Evolutionary conservation across 805 yeast genomes (phyloP), one percentile per base, ranked within the genome.

Genomic region (Kodamaea kaohsiungensis): DNA sequence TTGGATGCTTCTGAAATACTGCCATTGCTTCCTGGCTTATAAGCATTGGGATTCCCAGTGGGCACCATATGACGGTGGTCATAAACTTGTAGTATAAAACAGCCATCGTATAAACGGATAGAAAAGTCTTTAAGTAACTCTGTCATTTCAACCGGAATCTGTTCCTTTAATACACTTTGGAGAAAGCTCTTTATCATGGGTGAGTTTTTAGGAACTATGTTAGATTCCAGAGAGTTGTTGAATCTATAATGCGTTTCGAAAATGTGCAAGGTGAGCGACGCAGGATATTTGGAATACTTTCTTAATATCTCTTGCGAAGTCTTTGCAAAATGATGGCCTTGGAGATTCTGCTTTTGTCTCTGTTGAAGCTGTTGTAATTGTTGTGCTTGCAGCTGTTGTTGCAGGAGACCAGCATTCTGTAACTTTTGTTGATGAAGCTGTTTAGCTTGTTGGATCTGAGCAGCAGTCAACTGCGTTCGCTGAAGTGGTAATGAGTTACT

Each of bases 231-330:
- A 50, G 88, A 93, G 59, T 89, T 89, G 58, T 96, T 96, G 73
- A 93, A 92, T 56, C 96, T 82, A 68, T 86, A 93, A 70, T 92
- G 96, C 53, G 90, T 91, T 62, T 91, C 95, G 70, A 89, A 92
- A 19, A 93, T 91, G 64, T 93, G 98, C 63, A 93, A 86, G 59
- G 86, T 96, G 55, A 93, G 71, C 40, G 96, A 88, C 7, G 97
- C 88, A 8, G 93, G 88, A 56, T 81, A 82, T 53, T 83, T 82
- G 59, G 87, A 85, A 67, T 86, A 92, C 67, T 91, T 92, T 56
- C 83, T 82, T 61, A 95, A 69, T 7, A 95, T 78, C 49, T 86
- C 89, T 54, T 83, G 88, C 17, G 88, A 73, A 8, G 91, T 84
- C 62, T 88, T 90, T 9, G 87, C 84, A 63, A 87, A 88, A 47